Base-by-base conservation (phyloP, 441 rosid species). In the Pelargonium fulgidum region DNA sequence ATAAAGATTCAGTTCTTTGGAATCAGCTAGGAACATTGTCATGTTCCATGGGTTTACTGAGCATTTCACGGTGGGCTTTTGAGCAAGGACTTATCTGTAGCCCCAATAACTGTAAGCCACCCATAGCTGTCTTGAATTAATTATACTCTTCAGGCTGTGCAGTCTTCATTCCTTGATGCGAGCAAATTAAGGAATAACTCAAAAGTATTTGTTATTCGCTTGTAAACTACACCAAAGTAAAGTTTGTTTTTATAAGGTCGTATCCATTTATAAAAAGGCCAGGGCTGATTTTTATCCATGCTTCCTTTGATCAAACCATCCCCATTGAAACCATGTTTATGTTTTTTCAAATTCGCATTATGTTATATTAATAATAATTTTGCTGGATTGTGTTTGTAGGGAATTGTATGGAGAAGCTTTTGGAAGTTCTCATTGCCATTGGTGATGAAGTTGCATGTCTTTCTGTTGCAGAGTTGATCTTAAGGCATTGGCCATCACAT, bases 401-500 rank as follows among this genome's bases (percentile, higher is more conserved):
- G 99, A 95, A 89, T 82, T 95, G 96, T 85, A 92, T 92, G 99
- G 99, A 92, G 89, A 95, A 95, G 80, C 87, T 95, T 70, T 78
- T 95, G 80, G 99, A 95, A 86, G 90, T 95, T 80, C 97, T 95
- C 77, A 92, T 95, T 81, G 97, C 99, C 74, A 88, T 95, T 72
- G 90, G 99, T 78, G 99, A 95, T 79, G 98, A 95, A 85, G 98
- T 91, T 72, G 86, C 99, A 65, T 95, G 99, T 75, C 92, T 95
- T 68, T 86, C 98, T 70, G 88, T 95, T 59, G 93, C 96, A 65
- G 93, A 92, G 69, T 81, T 92, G 86, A 95, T 95, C 81, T 80
- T 95, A 83, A 89, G 95, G 84, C 96, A 87, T 54, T 95, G 99
- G 99, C 99, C 99, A 69, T 95, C 96, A 24, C 99, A 95, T 88